Conservation (phyloP, 2,329 filamentous ascomycete species). For the Salinomyces thailandicus region DNA sequence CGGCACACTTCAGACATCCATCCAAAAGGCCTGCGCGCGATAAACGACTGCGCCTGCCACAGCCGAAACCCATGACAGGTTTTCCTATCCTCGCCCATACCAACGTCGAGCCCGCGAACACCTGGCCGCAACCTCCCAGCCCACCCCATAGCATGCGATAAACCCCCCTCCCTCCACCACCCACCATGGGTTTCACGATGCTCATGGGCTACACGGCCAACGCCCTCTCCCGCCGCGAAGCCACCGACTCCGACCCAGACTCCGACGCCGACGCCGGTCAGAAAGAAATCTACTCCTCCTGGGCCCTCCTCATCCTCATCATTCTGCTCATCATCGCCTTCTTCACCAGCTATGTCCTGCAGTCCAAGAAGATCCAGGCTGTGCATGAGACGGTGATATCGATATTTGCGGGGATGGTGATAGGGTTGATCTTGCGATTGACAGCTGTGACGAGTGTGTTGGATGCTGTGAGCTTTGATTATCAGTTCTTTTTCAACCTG, state of each 20-base stretch:
- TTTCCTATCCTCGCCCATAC: no score
- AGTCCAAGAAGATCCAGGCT: slow-evolving; percentile 93
- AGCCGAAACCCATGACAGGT: no score
- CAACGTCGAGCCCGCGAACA: background rate
- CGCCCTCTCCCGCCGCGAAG: slow-evolving; percentile 30
- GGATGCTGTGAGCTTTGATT: slow-evolving; percentile 89
- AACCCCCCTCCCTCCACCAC: slow-evolving; percentile 12
- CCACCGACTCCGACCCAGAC: slow-evolving; percentile 44
- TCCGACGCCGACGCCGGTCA: slow-evolving; percentile 65
- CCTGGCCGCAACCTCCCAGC: background rate
- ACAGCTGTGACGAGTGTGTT: slow-evolving; percentile 74
- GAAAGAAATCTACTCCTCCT: slow-evolving; percentile 91
- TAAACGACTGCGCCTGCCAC: no score
- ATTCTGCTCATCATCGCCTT: slow-evolving; percentile 86
- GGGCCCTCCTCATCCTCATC: slow-evolving; percentile 95
- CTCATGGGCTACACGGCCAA: slow-evolving; percentile 13
- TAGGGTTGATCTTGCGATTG: slow-evolving; percentile 78
- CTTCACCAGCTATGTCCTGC: slow-evolving; percentile 92
- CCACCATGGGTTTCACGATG: slow-evolving; percentile 19
- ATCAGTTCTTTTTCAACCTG: slow-evolving; percentile 99
- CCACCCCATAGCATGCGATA: slow-evolving; percentile 15
- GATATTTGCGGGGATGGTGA: slow-evolving; percentile 96
- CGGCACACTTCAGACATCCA: no score
- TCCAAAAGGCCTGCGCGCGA: no score
- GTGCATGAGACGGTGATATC: slow-evolving; percentile 97